These are phyloP conservation scores for Erythrobasidium yunnanense DNA, from an alignment of 768 basidiomycete species.

Conservation along the genomic window DNA sequence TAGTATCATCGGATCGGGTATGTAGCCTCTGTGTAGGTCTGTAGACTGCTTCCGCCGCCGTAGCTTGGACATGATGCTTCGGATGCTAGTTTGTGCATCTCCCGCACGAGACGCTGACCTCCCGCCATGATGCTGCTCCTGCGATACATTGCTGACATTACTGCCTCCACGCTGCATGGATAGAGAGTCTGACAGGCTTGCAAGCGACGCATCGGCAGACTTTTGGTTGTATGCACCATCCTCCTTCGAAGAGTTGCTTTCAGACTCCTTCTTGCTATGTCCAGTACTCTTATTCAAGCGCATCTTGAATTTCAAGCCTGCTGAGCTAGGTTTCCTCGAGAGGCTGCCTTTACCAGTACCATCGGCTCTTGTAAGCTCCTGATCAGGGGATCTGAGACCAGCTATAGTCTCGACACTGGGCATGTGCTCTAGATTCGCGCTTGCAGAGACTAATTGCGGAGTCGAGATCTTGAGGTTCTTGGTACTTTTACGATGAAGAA, in stretches of 20 bases:
- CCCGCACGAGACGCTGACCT: too few relatives aligned
- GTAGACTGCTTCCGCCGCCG: neutral
- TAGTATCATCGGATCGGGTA: neutral
- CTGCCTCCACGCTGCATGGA: neutral
- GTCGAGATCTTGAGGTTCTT: slow-evolving; percentile 13
- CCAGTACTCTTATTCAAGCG: slow-evolving; percentile 1
- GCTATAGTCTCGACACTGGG: slow-evolving; percentile 4
- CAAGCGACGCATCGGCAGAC: too few relatives aligned
- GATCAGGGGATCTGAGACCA: neutral
- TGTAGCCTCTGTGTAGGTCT: neutral
- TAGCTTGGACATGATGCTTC: neutral
- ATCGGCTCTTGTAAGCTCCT: neutral
- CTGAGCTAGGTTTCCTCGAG: slow-evolving; percentile 9
- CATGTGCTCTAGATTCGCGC: slow-evolving; percentile 18
- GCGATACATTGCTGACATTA: neutral
- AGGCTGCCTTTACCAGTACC: neutral
- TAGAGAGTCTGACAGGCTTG: too few relatives aligned
- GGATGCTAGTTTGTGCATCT: neutral
- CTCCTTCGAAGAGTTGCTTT: neutral
- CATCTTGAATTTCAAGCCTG: slow-evolving; percentile 14
- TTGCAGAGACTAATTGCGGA: slow-evolving; percentile 17
- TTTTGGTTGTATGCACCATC: too few relatives aligned
- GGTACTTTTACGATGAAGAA: slow-evolving; percentile 12
- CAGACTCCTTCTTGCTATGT: neutral
- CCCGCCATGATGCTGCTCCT: neutral